Evolutionary conservation across 1,284 basidiomycete species (phyloP).

Genomic region (Boletus subluridellus): DNA sequence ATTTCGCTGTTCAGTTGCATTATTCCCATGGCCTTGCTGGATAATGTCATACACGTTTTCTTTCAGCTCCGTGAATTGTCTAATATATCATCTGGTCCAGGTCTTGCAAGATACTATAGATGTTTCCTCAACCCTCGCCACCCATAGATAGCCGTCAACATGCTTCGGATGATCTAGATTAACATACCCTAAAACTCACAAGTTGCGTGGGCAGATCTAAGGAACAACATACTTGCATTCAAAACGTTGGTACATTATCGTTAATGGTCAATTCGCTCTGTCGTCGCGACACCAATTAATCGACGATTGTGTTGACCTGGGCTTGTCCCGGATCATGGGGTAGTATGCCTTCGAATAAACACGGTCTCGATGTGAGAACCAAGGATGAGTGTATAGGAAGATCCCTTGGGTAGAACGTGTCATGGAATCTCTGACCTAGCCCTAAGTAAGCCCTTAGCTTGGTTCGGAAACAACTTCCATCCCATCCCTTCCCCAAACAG

Average conservation of each 20-base stretch:
- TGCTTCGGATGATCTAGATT: background rate
- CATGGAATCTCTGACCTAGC: too few species aligned
- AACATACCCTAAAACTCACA: background rate
- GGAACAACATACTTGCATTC: background rate
- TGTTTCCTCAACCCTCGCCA: background rate
- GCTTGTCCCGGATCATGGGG: background rate
- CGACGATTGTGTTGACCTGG: background rate
- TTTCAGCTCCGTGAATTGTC: background rate
- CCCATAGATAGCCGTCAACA: background rate
- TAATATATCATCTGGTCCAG: background rate
- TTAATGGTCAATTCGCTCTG: background rate
- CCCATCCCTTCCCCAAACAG: too few species aligned
- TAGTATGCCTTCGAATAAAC: background rate
- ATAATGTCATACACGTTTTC: conserved; percentile 20
- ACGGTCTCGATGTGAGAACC: background rate
- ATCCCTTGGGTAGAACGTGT: background rate
- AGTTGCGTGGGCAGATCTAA: background rate
- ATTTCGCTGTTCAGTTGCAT: conserved; percentile 27
- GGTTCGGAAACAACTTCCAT: too few species aligned
- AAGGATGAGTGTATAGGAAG: background rate
- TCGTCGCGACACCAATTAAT: background rate
- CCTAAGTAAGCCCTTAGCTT: too few species aligned
- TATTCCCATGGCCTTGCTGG: conserved; percentile 37
- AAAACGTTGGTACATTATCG: background rate
- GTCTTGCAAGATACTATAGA: background rate